A percentile compares a stretch with the other conserved stretches of the same genome.
phyloP scores from a whole-genome alignment of 306 rosid species.

The Cercis canadensis region DNA sequence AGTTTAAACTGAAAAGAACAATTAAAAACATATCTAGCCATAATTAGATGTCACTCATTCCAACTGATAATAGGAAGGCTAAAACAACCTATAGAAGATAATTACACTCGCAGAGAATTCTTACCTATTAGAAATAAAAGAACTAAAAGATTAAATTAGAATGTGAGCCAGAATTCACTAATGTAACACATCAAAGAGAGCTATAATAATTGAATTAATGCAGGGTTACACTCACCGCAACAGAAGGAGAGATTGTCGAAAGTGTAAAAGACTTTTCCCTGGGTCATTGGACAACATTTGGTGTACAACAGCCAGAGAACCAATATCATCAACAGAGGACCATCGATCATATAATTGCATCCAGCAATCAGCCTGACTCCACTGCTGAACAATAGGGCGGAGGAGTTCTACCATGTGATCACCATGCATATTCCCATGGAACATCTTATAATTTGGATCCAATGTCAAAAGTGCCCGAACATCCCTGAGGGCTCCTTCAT shows the following conservation, averaged over 20 bases:
- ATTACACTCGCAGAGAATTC: slow-evolving; percentile 5
- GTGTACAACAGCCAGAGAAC: slow-evolving; percentile 86
- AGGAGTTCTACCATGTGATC: slow-evolving; percentile 74
- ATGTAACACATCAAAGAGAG: not conserved
- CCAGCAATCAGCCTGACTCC: slow-evolving; percentile 93
- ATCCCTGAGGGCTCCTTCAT: slow-evolving; percentile 79
- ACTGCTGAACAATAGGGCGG: slow-evolving; percentile 65
- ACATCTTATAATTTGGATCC: slow-evolving; percentile 80
- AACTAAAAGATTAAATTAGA: not conserved
- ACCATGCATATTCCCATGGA: slow-evolving; percentile 72
- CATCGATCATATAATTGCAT: slow-evolving; percentile 80
- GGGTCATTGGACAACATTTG: slow-evolving; percentile 88
- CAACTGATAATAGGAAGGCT: not conserved
- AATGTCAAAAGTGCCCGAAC: slow-evolving; percentile 84
- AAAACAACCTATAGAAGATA: slow-evolving; percentile 20
- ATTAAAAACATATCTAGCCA: slow-evolving; percentile 6
- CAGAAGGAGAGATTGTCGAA: slow-evolving; percentile 88
- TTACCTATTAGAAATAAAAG: not conserved
- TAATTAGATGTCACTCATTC: slow-evolving; percentile 14
- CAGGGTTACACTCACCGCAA: slow-evolving; percentile 59
- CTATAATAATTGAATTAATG: not conserved
- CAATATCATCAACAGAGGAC: slow-evolving; percentile 91
- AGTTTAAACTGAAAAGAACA: slow-evolving; percentile 23
- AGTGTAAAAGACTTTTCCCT: slow-evolving; percentile 77
- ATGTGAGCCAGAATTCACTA: not conserved